Percentiles rank a stretch among this genome's conserved stretches.
These are phyloP conservation scores for Silene vulgaris DNA, from an alignment of 179 eudicot genomes.

Conservation along the genomic window DNA sequence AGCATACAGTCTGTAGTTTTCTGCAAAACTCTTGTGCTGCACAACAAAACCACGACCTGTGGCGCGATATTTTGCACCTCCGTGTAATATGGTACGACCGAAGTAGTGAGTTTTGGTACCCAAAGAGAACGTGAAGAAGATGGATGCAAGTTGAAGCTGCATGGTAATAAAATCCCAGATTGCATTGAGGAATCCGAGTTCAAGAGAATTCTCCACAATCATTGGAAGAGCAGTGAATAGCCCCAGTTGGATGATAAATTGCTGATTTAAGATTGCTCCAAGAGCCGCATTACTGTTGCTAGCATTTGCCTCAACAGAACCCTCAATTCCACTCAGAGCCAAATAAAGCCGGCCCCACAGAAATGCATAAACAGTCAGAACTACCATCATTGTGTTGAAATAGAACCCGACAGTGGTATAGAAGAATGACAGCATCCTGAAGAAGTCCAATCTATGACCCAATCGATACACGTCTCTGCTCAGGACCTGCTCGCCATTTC, in stretches of 20 bases:
- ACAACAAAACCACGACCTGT: conserved; percentile 97
- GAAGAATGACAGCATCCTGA: conserved; percentile 81
- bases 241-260: conserved; percentile 78
- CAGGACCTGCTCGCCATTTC: conserved; percentile 87
- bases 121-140: conserved; percentile 83
- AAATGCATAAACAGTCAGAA: conserved; percentile 77
- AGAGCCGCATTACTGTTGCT: conserved; percentile 62
- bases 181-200: conserved; percentile 73
- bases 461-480: conserved; percentile 87
- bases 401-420: conserved; percentile 88
- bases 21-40: conserved; percentile 78
- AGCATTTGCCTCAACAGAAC: conserved; percentile 32
- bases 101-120: conserved; percentile 88
- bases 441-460: conserved; percentile 88
- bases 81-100: conserved; percentile 85
- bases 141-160: conserved; percentile 83
- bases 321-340: conserved; percentile 74
- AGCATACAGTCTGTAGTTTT: conserved; percentile 72
- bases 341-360: conserved; percentile 81
- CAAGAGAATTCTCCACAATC: conserved; percentile 78
- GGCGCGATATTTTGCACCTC: conserved; percentile 89
- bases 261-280: conserved; percentile 74
- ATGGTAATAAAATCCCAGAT: conserved; percentile 86
- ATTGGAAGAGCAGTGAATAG: conserved; percentile 82
- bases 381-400: conserved; percentile 76